Base-by-base conservation (phyloP, 495 filamentous ascomycete genomes). In the Glonium stellatum region DNA sequence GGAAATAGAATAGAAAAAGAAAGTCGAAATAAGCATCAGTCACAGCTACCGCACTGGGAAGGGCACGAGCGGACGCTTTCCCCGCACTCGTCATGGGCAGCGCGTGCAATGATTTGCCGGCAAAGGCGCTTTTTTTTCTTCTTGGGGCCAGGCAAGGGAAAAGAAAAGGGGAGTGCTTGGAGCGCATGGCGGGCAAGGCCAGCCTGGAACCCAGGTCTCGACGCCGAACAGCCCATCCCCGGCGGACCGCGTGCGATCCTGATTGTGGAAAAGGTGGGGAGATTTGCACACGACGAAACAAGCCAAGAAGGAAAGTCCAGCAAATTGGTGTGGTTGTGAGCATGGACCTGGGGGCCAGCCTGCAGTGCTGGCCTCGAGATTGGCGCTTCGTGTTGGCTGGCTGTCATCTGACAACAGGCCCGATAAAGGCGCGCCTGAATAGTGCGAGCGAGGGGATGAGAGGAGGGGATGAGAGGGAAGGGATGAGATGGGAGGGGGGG, bases 51-150 rank as follows among this genome's bases (percentile, higher is more conserved):
- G 19, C 10, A 18, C 9, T 50, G 9, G 8, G 47, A 23, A 39
- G 57, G 42, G 51, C 35, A 21, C 25, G 34, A 19, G 22, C 23
- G 42, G 53, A 41, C 10, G 31, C 23, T 51, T 57, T n/a, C 64
- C 64, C 64, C 64, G 56, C 64, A 63, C 53, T 49, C 49, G 34
- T 5, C 27, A 54, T 25, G 27, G 41, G 21, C 46, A 34, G 27
- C 41, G 27, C 41, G 41, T 8, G 31, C 9, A 50, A 57, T 57
- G 55, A 56, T 54, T 39, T 59, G 44, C 60, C 64, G 64, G 60
- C 39, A 47, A 57, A 27, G 64, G 64, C 64, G 64, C 60, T 54
- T 66, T n/a, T n/a, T n/a, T n/a, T n/a, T n/a, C n/a, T n/a, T n/a
- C 34, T 59, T 41, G 51, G 48, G 22, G n/a, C 11, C 4, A 23